phyloP scores from a whole-genome alignment of 2,329 filamentous ascomycete species.

The Aureobasidium pullulans region DNA sequence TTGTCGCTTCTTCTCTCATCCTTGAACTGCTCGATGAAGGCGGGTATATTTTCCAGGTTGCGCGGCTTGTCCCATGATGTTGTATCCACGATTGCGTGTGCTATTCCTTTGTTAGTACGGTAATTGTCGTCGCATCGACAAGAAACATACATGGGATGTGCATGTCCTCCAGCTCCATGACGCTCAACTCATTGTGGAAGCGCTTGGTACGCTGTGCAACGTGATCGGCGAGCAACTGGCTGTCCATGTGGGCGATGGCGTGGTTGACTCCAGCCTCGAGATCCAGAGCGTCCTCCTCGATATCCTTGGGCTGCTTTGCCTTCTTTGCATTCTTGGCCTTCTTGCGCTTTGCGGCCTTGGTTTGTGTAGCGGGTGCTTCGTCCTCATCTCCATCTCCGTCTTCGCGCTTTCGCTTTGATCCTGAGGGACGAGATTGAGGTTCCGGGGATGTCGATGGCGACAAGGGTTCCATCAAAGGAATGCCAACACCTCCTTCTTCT shows the following conservation, averaged over 20 bases:
- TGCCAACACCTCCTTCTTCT: slow-evolving; percentile 33
- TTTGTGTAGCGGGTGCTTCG: slow-evolving; percentile 16
- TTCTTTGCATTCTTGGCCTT: slow-evolving; percentile 53
- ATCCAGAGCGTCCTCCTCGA: slow-evolving; percentile 52
- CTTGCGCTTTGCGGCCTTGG: slow-evolving; percentile 33
- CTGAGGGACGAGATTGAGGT: slow-evolving; percentile 22
- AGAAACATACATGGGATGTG: slow-evolving; percentile 62
- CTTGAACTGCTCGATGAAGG: slow-evolving; percentile 58
- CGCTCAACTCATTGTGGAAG: slow-evolving; percentile 73
- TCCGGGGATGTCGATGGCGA: slow-evolving; percentile 25
- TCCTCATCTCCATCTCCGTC: slow-evolving; percentile 25
- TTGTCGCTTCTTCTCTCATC: slow-evolving; percentile 12
- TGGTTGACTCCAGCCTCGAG: slow-evolving; percentile 58
- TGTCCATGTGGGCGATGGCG: slow-evolving; percentile 75
- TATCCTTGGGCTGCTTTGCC: slow-evolving; percentile 51
- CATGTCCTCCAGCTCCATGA: slow-evolving; percentile 76
- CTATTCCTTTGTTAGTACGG: not conserved
- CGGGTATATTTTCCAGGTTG: slow-evolving; percentile 64
- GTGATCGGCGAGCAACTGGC: slow-evolving; percentile 74
- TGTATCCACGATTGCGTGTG: slow-evolving; percentile 60
- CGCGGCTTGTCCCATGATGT: slow-evolving; percentile 63
- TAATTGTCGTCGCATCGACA: not conserved
- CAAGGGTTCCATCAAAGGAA: slow-evolving; percentile 38
- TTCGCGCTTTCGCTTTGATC: slow-evolving; percentile 36
- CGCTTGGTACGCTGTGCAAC: slow-evolving; percentile 69